Conservation (phyloP, 495 filamentous ascomycete genomes). For the Geopyxis carbonaria region DNA sequence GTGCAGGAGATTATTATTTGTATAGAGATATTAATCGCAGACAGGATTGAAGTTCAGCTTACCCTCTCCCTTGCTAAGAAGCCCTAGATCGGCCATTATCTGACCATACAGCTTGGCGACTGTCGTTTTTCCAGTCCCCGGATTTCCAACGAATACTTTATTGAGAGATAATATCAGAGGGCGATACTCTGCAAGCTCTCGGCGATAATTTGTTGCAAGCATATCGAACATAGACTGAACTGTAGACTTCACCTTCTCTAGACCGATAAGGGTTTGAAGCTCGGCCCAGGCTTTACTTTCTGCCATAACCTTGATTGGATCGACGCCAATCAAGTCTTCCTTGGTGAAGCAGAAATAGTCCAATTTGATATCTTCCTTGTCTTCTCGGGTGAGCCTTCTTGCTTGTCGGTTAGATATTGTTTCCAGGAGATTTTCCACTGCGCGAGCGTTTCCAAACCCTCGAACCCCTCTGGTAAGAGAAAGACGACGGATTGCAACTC, state of each 20-base stretch:
- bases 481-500: constrained; percentile 40
- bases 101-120: constrained; percentile 58
- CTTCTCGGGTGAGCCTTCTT: constrained; percentile 30
- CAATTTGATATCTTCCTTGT: constrained; percentile 17
- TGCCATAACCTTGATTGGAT: constrained; percentile 34
- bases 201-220: constrained; percentile 36
- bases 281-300: constrained; percentile 36
- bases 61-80: constrained; percentile 49
- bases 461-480: constrained; percentile 35
- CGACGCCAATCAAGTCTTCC: constrained; percentile 44
- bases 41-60: constrained; percentile 35
- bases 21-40: constrained; percentile 19
- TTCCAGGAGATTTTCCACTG: constrained; percentile 37
- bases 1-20: constrained; percentile 17
- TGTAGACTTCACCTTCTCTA: constrained; percentile 39
- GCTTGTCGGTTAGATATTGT: constrained; percentile 40
- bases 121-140: constrained; percentile 62
- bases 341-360: constrained; percentile 30
- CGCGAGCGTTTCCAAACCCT: constrained; percentile 48
- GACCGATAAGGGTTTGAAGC: constrained; percentile 38
- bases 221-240: constrained; percentile 34
- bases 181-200: constrained; percentile 36
- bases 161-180: constrained; percentile 43
- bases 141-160: constrained; percentile 50
- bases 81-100: constrained; percentile 43